Conservation (phyloP, 2,329 filamentous ascomycete species). For the Aspergillus udagawae region DNA sequence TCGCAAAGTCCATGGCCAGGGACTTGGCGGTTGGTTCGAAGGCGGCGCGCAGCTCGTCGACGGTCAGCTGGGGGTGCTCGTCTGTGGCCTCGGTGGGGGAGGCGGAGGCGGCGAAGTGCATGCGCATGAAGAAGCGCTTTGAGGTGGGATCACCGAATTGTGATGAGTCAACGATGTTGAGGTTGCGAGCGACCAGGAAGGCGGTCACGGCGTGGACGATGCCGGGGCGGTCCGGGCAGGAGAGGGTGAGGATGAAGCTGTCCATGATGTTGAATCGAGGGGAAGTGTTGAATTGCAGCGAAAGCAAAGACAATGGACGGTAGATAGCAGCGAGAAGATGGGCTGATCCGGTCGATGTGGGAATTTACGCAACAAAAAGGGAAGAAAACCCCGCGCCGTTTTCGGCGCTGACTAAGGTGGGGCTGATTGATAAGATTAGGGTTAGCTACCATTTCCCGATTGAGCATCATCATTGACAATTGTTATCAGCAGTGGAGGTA, state of each 20-base stretch:
- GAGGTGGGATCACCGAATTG: conserved; percentile 75
- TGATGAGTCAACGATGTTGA: conserved; percentile 81
- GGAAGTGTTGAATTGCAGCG: conserved; percentile 21
- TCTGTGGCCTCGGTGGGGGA: conserved; percentile 4
- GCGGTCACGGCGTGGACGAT: conserved; percentile 82
- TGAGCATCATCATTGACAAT: too few species aligned
- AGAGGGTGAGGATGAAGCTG: conserved; percentile 73
- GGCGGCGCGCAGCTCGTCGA: conserved; percentile 50
- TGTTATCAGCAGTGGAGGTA: too few species aligned
- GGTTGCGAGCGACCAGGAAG: conserved; percentile 65
- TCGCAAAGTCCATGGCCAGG: conserved; percentile 67
- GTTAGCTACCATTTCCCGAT: neutral
- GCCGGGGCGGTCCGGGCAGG: conserved; percentile 78
- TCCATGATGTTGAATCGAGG: conserved; percentile 27
- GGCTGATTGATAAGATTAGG: conserved; percentile 17
- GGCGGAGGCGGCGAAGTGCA: conserved; percentile 65
- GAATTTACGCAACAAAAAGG: neutral
- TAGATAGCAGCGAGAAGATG: too few species aligned
- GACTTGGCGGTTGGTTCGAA: conserved; percentile 60
- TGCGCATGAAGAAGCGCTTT: conserved; percentile 81
- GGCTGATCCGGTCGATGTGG: neutral
- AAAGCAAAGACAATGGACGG: too few species aligned
- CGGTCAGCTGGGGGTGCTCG: conserved; percentile 28
- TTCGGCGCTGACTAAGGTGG: conserved; percentile 11
- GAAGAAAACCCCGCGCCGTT: conserved; percentile 1